Conservation (phyloP, 495 filamentous ascomycete species). For the Penicillium silybi region DNA sequence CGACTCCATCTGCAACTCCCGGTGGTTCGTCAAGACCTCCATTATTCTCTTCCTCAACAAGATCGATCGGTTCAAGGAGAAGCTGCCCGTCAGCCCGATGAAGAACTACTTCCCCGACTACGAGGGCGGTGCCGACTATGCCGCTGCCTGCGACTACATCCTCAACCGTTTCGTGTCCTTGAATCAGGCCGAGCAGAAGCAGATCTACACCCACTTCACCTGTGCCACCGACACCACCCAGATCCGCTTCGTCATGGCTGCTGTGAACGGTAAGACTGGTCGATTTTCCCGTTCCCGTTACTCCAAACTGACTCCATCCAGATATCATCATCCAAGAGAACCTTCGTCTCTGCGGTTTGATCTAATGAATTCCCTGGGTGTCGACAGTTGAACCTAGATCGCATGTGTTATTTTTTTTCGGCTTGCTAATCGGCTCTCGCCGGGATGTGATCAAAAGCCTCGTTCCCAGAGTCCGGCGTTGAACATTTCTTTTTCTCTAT, state of each 20-base stretch:
- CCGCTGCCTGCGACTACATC: slow-evolving; percentile 93
- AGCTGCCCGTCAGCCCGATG: slow-evolving; percentile 98
- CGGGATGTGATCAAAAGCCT: slow-evolving; percentile 28
- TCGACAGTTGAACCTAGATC: slow-evolving; percentile 37
- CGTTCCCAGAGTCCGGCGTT: slow-evolving; percentile 42
- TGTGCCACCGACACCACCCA: slow-evolving; percentile 97
- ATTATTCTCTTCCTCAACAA: slow-evolving; percentile 99
- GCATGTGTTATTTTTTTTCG: slow-evolving; percentile 29
- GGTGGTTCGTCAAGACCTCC: slow-evolving; percentile 99
- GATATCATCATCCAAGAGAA: slow-evolving; percentile 99
- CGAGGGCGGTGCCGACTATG: slow-evolving; percentile 89
- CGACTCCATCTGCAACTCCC: slow-evolving; percentile 98
- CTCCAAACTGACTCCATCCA: slow-evolving; percentile 27
- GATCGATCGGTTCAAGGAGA: slow-evolving; percentile 99
- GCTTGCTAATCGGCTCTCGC: slow-evolving; percentile 26
- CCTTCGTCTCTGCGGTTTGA: slow-evolving; percentile 94
- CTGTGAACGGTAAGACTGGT: slow-evolving; percentile 81
- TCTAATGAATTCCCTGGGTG: slow-evolving; percentile 58
- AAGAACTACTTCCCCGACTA: slow-evolving; percentile 99
- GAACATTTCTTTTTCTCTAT: slow-evolving; percentile 32
- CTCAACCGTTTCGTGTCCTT: slow-evolving; percentile 94
- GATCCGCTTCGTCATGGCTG: slow-evolving; percentile 99
- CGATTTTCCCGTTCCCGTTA: not conserved
- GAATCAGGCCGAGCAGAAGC: slow-evolving; percentile 98
- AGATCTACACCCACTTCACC: slow-evolving; percentile 99